These are phyloP conservation scores for Russula virescens DNA, from an alignment of 768 basidiomycete species.

Conservation along the genomic window DNA sequence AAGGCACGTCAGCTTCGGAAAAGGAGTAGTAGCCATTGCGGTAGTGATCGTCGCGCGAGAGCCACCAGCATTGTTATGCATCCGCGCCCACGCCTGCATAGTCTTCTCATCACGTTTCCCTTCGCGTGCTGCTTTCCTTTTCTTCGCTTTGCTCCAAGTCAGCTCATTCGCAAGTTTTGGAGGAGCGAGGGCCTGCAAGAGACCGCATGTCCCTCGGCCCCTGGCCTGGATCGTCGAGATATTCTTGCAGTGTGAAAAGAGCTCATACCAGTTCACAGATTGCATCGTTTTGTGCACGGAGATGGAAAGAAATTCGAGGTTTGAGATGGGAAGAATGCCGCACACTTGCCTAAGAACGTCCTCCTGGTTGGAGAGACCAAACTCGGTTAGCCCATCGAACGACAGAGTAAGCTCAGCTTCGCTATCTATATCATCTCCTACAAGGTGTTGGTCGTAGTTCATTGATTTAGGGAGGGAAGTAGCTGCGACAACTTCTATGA, in stretches of 20 bases:
- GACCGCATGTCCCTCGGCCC: background rate
- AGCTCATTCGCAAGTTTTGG: background rate
- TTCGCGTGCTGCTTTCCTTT: too few relatives aligned
- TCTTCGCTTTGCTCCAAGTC: background rate
- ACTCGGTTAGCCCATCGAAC: background rate
- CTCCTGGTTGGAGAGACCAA: background rate
- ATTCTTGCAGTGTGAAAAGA: conserved; percentile 4
- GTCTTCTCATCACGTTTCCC: too few relatives aligned
- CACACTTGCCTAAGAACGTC: background rate
- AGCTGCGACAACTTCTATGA: background rate
- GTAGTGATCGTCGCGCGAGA: background rate
- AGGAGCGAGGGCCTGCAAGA: conserved; percentile 5
- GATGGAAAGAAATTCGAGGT: conserved; percentile 2
- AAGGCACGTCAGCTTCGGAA: conserved; percentile 1
- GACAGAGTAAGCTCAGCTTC: background rate
- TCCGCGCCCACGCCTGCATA: background rate
- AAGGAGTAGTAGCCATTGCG: background rate
- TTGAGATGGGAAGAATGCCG: background rate
- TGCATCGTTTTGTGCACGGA: background rate
- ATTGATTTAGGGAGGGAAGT: background rate
- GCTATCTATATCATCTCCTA: background rate
- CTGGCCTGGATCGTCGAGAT: background rate
- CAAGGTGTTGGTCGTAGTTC: too few relatives aligned
- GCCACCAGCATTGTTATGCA: background rate
- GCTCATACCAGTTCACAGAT: background rate